Conservation (phyloP, 2,329 filamentous ascomycete genomes). For the Colletotrichum zoysiae region DNA sequence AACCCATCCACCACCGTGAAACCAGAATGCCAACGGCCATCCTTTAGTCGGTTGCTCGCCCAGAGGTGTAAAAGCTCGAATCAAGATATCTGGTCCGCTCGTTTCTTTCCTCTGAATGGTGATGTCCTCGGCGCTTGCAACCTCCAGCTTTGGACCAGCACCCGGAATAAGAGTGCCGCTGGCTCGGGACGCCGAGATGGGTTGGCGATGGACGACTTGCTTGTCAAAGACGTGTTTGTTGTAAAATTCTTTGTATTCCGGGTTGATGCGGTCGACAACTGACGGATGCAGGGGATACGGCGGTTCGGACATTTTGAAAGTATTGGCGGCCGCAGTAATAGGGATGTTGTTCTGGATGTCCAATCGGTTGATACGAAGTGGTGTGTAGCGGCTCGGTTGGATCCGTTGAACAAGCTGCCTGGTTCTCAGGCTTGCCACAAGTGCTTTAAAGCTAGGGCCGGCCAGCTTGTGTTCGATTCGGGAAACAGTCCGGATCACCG, state of each 20-base stretch:
- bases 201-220: slow-evolving; percentile 67
- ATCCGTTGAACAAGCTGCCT: background rate
- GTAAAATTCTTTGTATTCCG: slow-evolving; percentile 66
- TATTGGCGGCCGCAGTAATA: no score
- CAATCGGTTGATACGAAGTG: background rate
- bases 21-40: slow-evolving; percentile 69
- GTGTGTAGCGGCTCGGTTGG: background rate
- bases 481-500: background rate
- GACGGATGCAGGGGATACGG: slow-evolving; percentile 41
- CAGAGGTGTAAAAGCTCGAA: slow-evolving; percentile 65
- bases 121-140: slow-evolving; percentile 61
- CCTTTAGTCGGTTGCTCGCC: slow-evolving; percentile 58
- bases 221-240: slow-evolving; percentile 63
- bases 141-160: slow-evolving; percentile 60
- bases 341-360: no score
- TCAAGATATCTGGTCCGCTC: slow-evolving; percentile 59
- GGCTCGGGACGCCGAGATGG: slow-evolving; percentile 63
- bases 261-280: slow-evolving; percentile 56
- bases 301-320: slow-evolving; percentile 48
- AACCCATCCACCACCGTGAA: slow-evolving; percentile 71
- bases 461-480: background rate
- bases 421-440: background rate
- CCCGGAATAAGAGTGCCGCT: slow-evolving; percentile 66
- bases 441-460: background rate
- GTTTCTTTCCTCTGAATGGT: slow-evolving; percentile 57